Evolutionary conservation across 1,139 yeast species (phyloP).

Genomic region (Spencermartinsiella ligniputridi): DNA sequence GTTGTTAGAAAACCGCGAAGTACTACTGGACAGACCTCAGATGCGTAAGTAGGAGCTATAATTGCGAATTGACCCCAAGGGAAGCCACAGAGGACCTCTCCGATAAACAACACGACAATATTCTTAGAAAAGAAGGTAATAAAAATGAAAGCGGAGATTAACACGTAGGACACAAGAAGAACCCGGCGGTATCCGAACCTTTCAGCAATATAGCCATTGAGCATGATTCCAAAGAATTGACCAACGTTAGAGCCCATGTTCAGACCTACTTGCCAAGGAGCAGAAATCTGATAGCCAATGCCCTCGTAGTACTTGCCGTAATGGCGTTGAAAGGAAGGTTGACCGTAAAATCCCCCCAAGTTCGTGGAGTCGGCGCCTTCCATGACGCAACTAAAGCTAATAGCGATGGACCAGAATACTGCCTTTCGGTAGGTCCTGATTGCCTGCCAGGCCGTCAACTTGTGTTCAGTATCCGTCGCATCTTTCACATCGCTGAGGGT

Average conservation of each 20-base stretch:
- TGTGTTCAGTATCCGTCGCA: slow-evolving; percentile 14
- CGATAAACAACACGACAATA: slow-evolving; percentile 35
- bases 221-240: slow-evolving; percentile 12
- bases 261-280: slow-evolving; percentile 25
- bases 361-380: slow-evolving; percentile 43
- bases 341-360: slow-evolving; percentile 37
- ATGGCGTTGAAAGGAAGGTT: slow-evolving; percentile 36
- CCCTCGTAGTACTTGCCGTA: slow-evolving; percentile 35
- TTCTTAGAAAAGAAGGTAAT: slow-evolving; percentile 40
- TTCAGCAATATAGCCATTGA: slow-evolving; percentile 31
- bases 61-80: slow-evolving; percentile 47
- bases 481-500: slow-evolving; percentile 6
- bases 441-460: slow-evolving; percentile 11
- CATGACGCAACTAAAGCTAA: slow-evolving; percentile 41
- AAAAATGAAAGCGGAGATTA: slow-evolving; percentile 33
- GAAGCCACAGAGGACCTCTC: slow-evolving; percentile 41
- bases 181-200: slow-evolving; percentile 45
- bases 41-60: slow-evolving; percentile 41
- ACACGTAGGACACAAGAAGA: slow-evolving; percentile 29
- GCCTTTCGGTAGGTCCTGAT: slow-evolving; percentile 33
- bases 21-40: slow-evolving; percentile 43
- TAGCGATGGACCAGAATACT: slow-evolving; percentile 40
- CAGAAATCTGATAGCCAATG: slow-evolving; percentile 32
- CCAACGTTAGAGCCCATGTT: slow-evolving; percentile 16
- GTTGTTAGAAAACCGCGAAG: slow-evolving; percentile 41